A percentile compares a stretch with the other conserved stretches of the same genome.
These are phyloP conservation scores for Suillus hirtellus DNA, from an alignment of 768 basidiomycete species.

Conservation along the genomic window DNA sequence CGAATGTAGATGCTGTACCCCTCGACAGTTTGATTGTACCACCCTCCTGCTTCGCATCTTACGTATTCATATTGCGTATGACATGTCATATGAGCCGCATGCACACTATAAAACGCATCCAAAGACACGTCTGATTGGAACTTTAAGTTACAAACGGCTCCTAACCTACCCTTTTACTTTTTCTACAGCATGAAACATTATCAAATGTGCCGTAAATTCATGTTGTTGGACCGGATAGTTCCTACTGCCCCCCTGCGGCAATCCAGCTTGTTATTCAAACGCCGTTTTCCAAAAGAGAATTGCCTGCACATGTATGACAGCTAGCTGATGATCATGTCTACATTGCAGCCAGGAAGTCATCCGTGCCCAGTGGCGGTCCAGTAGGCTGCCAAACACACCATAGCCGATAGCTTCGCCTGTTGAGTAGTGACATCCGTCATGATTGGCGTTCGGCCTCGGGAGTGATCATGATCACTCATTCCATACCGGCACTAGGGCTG, in stretches of 20 bases:
- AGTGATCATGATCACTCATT: constrained; percentile 13
- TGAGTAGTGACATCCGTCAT: constrained; percentile 20
- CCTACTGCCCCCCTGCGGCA: neutral
- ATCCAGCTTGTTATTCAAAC: neutral
- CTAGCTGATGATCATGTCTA: neutral
- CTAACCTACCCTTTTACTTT: neutral
- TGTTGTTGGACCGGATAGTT: neutral
- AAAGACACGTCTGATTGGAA: constrained; percentile 3
- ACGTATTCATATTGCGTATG: constrained; percentile 22
- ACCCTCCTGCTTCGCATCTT: constrained; percentile 24
- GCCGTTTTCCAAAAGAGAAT: neutral
- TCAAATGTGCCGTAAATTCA: neutral
- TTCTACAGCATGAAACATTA: neutral
- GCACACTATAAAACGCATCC: constrained; percentile 12
- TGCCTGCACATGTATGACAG: neutral
- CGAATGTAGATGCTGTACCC: constrained; percentile 83
- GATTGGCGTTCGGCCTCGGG: constrained; percentile 31
- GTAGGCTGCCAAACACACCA: constrained; percentile 18
- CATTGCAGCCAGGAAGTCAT: constrained; percentile 18
- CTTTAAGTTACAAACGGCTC: neutral
- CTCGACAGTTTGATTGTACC: constrained; percentile 64
- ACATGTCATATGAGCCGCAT: constrained; percentile 26
- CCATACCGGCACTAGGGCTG: constrained; percentile 10
- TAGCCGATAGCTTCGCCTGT: constrained; percentile 8
- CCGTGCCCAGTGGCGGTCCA: constrained; percentile 14